Evolutionary conservation across 352 stramenopile species (phyloP), one percentile per base, ranked within the genome.

Genomic region (Globisporangium middletonii): DNA sequence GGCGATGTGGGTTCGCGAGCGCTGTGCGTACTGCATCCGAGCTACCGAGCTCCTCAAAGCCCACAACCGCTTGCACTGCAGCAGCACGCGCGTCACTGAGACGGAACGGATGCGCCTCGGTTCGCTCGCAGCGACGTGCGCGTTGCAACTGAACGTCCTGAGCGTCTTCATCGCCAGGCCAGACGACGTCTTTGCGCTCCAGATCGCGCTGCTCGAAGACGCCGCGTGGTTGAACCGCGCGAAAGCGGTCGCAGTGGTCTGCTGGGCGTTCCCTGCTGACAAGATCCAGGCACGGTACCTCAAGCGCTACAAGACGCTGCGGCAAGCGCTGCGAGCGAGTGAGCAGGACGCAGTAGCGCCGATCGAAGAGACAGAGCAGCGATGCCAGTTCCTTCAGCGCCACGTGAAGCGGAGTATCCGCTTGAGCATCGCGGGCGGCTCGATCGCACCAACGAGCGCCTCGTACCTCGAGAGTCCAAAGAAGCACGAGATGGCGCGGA

Each of bases 1-100:
- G 74, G 55, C 47, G 12, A 49, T 81, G 12, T 84, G 74, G 74
- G 49, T 76, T 28, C 67, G 74, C 26, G 72, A 84, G 35, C 74
- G 72, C 7, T 41, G 48, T 41, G 59, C 63, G 2, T 57, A 63
- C 27, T 77, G 72, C 16, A 48, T 38, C 18, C 67, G 62, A 49
- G 51, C 50, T 49, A 55, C 60, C 8, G 55, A 65, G 44, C n/a
- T 63, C 12, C 48, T 66, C 27, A 50, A 47, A 19, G 35, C 2
- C 27, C 62, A 35, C n/a, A 55, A 50, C 1, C 12, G 4, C 27
- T 42, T 8, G 7, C 43, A 28, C 13, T 11, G 9, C 7, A 55
- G 42, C 9, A 53, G 8, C 27, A 9, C n/a, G 6, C 0, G 6
- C 9, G 8, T 51, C n/a, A 54, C 41, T 30, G 30, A 42, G 11